Base-by-base conservation (phyloP, 305 asterid genomes). In the Fraxinus ornus region DNA sequence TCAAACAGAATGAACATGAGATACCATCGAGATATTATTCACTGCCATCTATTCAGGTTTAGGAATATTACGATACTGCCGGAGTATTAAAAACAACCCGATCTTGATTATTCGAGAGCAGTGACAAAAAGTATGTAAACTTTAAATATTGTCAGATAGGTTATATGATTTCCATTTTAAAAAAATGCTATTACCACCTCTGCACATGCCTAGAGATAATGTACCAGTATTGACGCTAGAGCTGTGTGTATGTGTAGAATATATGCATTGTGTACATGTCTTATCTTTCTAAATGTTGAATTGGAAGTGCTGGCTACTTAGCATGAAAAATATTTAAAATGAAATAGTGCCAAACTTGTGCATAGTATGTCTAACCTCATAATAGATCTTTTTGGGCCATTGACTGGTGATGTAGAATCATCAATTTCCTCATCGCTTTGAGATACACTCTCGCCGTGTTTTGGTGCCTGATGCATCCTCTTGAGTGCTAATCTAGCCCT, bases 351-450 rank as follows among this genome's bases (percentile, higher is more conserved):
- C 72, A 49, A 79, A 49, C 21, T 62, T 71, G 83, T 10, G 77
- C 37, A 84, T 64, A 39, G 47, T 75, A 82, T 78, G 84, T 36
- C 83, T 76, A 78, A 95, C 99, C 99, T 93, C 92, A 94, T 92
- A 83, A 92, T 91, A 79, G 98, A 93, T 92, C 92, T 86, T 88
- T 90, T 94, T 82, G 98, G 91, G 55, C 90, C 93, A 88, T 93
- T 93, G 76, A 83, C 82, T 79, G 91, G 95, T 52, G 97, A 94
- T 84, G 98, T 89, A 6, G 86, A 87, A 89, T 91, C 94, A 33
- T 81, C 89, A 75, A 86, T 77, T 68, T 94, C 99, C 41, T 93
- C 98, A 35, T 94, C 98, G 19, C 97, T 95, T 81, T 89, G 96
- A 85, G 89, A 86, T 64, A 73, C 78, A 66, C 81, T 89, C 87